Conservation (phyloP, 306 rosid genomes). For the Cucumis cinereus region DNA sequence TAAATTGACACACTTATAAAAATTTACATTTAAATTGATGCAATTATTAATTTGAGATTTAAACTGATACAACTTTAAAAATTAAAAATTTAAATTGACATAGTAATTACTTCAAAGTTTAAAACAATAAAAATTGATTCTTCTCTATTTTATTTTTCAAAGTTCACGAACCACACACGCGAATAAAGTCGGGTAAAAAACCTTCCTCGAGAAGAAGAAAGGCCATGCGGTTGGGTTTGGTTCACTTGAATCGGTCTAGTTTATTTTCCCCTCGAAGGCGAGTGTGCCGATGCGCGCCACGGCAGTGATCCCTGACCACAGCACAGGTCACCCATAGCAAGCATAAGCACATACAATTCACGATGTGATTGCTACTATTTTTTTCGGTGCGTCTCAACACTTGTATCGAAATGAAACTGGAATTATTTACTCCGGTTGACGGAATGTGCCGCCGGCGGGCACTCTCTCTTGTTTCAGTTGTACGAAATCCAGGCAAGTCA, state of each 20-base stretch:
- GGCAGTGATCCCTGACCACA: neutral
- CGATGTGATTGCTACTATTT: neutral
- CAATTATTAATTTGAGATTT: too few relatives aligned
- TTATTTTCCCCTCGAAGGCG: neutral
- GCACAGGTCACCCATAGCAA: neutral
- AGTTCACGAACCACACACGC: too few relatives aligned
- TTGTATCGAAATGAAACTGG: neutral
- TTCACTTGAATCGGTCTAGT: neutral
- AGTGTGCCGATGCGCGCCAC: neutral
- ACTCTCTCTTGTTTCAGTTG: neutral
- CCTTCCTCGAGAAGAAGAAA: too few relatives aligned
- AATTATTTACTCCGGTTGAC: neutral
- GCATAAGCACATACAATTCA: neutral
- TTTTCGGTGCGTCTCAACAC: neutral
- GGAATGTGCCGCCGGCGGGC: neutral
- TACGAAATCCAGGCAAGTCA: neutral
- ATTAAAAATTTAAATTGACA: too few relatives aligned
- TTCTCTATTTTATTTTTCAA: too few relatives aligned
- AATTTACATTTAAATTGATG: too few relatives aligned
- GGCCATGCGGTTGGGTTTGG: neutral
- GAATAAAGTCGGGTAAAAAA: too few relatives aligned
- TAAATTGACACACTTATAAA: too few relatives aligned
- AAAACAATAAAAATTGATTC: too few relatives aligned
- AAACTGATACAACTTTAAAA: too few relatives aligned
- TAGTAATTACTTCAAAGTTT: too few relatives aligned